Conservation (phyloP, 176 grass and related monocot species). For the Avena insularis region DNA sequence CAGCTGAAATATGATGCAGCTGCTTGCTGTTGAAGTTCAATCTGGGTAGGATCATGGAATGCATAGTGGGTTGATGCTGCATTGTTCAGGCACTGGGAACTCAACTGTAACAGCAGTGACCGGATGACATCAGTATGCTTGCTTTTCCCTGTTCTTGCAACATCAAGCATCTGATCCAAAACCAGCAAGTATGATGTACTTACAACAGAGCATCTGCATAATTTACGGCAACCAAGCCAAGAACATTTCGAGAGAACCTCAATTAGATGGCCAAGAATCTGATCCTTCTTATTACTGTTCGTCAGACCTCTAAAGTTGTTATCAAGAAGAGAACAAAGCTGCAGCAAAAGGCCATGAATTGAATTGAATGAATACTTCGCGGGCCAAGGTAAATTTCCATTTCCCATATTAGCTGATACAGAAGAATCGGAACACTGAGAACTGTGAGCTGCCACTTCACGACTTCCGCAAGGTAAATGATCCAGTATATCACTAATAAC, state of each 20-base stretch:
- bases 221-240: conserved; percentile 71
- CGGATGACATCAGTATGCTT: conserved; percentile 54
- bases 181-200: conserved; percentile 77
- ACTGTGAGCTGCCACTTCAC: conserved; percentile 30
- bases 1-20: conserved; percentile 87
- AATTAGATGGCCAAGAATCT: conserved; percentile 74
- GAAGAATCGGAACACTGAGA: conserved; percentile 26
- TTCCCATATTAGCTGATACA: conserved; percentile 44
- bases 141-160: conserved; percentile 62
- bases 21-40: conserved; percentile 82
- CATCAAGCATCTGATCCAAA: conserved; percentile 79
- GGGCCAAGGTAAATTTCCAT: conserved; percentile 40
- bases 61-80: conserved; percentile 41
- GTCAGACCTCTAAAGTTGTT: conserved; percentile 70
- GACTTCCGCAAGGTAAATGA: conserved; percentile 62
- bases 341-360: conserved; percentile 90
- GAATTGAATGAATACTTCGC: conserved; percentile 70
- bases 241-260: conserved; percentile 68
- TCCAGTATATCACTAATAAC: conserved; percentile 65
- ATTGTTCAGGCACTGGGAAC: conserved; percentile 64
- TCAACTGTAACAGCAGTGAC: conserved; percentile 61
- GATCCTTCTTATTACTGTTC: conserved; percentile 68
- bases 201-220: conserved; percentile 74
- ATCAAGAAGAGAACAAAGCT: conserved; percentile 83
- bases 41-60: conserved; percentile 85